Conservation (phyloP, 177 flowering plant species). For the Telopea speciosissima region DNA sequence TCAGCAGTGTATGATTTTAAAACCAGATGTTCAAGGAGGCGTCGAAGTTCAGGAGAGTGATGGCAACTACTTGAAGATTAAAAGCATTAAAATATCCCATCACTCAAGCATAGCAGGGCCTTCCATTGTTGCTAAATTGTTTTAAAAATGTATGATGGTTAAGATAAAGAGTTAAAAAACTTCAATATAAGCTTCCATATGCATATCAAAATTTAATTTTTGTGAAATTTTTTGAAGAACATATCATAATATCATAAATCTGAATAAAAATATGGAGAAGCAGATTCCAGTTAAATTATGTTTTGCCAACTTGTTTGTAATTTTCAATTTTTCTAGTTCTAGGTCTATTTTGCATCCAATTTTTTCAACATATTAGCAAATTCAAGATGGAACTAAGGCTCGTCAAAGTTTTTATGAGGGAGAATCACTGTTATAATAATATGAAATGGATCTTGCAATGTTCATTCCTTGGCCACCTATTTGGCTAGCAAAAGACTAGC, state of each 20-base stretch:
- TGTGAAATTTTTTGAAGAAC: background rate
- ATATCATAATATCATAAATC: background rate
- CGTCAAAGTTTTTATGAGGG: too few species aligned
- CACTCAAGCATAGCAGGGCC: background rate
- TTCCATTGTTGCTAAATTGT: too few species aligned
- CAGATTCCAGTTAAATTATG: background rate
- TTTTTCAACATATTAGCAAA: too few species aligned
- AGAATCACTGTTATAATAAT: too few species aligned
- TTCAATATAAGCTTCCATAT: background rate
- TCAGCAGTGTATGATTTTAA: background rate
- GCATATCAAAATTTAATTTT: background rate
- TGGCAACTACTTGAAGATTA: background rate
- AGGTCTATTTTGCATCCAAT: background rate
- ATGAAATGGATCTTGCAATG: background rate
- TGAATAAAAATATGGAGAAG: background rate
- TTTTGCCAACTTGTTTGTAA: background rate
- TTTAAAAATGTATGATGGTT: background rate
- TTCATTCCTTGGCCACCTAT: background rate
- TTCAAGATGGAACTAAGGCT: too few species aligned
- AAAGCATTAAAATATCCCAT: background rate
- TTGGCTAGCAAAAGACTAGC: too few species aligned
- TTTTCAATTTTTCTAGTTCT: background rate
- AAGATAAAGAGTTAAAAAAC: background rate
- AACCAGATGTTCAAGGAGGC: background rate
- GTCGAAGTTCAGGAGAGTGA: background rate